Evolutionary conservation across 129 eudicot genomes (phyloP), one percentile per base, ranked within the genome.

Genomic region (Oenanthe sinensis): DNA sequence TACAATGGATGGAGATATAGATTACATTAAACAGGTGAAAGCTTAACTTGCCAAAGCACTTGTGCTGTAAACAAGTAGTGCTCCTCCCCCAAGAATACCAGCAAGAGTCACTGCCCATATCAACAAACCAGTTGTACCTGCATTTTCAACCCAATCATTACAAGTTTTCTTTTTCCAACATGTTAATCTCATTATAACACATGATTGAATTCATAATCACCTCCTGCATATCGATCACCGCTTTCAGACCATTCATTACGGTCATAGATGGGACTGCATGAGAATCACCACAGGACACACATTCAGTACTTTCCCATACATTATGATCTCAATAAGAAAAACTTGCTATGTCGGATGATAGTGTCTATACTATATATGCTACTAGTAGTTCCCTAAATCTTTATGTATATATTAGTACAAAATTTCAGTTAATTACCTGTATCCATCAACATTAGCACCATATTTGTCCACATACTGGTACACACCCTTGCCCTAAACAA

Each of bases 401-500:
- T 11, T 30, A 63, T 68, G 17, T 65, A 65, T 30, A 68, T 13
- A 68, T 50, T 0, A 14, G 40, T 39, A 39, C n/a, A 36, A 4
- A 12, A 12, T 26, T 2, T 24, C 42, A 9, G 50, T 50, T n/a
- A n/a, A n/a, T n/a, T 76, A 91, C 97, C 98, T 94, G 97, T 96
- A 96, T 83, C 99, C 99, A 77, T 96, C 99, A 20, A 96, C 97
- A 43, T 96, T 96, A 81, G 97, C 97, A 87, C 99, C 97, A 39
- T 96, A 96, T 82, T 96, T 92, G 90, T 96, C 97, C 63, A 92
- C 97, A 55, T 36, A 92, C 81, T 50, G 58, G 58, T 50, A 50
- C 58, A 50, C 58, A 50, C 58, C 58, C 58, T 50, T 50, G n/a
- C 58, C 58, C 58, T 50, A 5, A 17, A 50, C 58, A 50, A 16